Evolutionary conservation across 768 basidiomycete species (phyloP), one percentile per base, ranked within the genome.

Genomic region (Calocybe gangraenosa): DNA sequence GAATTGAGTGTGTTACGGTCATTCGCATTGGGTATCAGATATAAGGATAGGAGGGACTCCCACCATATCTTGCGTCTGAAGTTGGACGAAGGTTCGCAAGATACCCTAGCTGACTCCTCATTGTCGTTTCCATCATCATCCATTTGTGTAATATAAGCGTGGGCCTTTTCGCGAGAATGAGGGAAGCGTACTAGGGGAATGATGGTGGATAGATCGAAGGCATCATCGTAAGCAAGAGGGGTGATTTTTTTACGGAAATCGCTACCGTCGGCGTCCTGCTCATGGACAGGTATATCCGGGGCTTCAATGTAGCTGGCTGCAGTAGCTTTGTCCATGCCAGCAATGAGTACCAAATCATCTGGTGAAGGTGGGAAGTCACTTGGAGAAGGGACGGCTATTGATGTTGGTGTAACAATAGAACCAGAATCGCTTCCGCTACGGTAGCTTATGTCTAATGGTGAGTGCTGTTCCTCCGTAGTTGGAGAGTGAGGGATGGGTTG

Each of bases 21-120:
- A 20, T 51, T 51, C n/a, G 63, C 55, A 46, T 57, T 52, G 7
- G 67, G 62, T 14, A 69, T 69, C 22, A 63, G 46, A 58, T 87
- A 87, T 21, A 82, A 57, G 32, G 67, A 65, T 28, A 87, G 62
- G 14, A 89, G 69, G 3, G 75, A 78, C 56, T 88, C 88, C 82
- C 84, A 90, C 87, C 87, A 88, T 18, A 78, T 81, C 65, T 84
- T 80, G 40, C 84, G 82, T 14, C 72, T 68, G 60, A 85, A 87
- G 38, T 75, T 71, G 30, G 85, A 64, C 7, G 84, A 83, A 6
- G 87, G 87, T 49, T 81, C 76, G 37, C 66, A 57, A 5, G 56
- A 58, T n/a, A 82, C 76, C 32, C 62, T 60, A n/a, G 46, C 40
- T 33, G 37, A 45, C 7, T 54, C 51, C 13, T 53, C 47, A 17